These are phyloP conservation scores for Erodium maritimum DNA, from an alignment of 345 rosid species.

Conservation along the genomic window DNA sequence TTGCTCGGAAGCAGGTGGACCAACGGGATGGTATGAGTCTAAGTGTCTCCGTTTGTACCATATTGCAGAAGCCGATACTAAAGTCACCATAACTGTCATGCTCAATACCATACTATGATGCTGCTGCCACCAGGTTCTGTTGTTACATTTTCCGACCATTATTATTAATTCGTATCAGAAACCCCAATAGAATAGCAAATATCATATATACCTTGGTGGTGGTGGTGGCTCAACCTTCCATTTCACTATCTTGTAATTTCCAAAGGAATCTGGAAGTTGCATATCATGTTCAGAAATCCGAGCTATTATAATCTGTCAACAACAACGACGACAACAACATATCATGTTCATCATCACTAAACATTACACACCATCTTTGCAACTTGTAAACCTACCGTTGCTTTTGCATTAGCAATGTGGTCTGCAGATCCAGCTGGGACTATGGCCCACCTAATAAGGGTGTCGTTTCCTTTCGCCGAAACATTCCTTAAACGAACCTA, in stretches of 20 bases:
- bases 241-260: constrained; percentile 43
- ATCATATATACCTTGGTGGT: constrained; percentile 23
- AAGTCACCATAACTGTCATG: background rate
- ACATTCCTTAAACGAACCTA: constrained; percentile 57
- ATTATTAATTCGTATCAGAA: too few species aligned
- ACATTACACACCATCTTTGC: background rate
- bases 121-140: background rate
- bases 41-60: background rate
- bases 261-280: constrained; percentile 53
- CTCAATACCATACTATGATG: background rate
- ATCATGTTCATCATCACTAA: too few species aligned
- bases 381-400: constrained; percentile 25
- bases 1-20: background rate
- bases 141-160: too few species aligned
- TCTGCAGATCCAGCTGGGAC: constrained; percentile 39
- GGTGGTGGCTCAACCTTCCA: constrained; percentile 54
- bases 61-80: background rate
- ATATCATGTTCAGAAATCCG: constrained; percentile 50
- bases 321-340: constrained; percentile 9
- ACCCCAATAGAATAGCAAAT: background rate
- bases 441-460: constrained; percentile 45
- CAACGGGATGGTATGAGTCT: background rate
- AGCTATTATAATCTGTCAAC: constrained; percentile 45
- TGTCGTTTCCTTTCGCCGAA: constrained; percentile 46
- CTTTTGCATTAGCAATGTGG: constrained; percentile 51